Percentiles rank a stretch among this genome's conserved stretches.
Conservation (phyloP, 176 grass and related monocot genomes). For the Eragrostis curvula region DNA sequence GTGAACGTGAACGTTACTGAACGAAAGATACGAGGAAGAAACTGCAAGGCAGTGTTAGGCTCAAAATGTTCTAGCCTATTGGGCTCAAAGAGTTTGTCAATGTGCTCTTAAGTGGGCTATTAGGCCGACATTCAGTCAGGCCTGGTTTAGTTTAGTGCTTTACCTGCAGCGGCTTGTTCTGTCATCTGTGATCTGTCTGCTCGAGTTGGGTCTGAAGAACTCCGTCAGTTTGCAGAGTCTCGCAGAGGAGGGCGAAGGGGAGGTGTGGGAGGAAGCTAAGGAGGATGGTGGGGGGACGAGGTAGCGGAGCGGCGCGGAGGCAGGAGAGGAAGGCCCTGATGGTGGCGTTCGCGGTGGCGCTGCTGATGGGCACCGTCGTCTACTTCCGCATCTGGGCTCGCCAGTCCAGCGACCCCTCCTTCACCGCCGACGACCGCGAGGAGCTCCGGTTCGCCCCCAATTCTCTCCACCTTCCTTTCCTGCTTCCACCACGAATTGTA, state of each 20-base stretch:
- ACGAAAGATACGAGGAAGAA: too few relatives aligned
- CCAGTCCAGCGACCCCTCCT: slow-evolving; percentile 58
- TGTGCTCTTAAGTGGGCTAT: too few relatives aligned
- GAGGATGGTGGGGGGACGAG: slow-evolving; percentile 39
- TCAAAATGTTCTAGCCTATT: neutral
- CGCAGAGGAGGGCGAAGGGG: neutral
- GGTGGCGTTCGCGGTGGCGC: slow-evolving; percentile 53
- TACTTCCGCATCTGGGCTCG: slow-evolving; percentile 65
- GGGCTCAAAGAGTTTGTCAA: neutral
- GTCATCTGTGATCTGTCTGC: neutral
- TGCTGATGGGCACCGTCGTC: slow-evolving; percentile 59
- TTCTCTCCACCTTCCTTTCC: neutral
- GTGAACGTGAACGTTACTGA: too few relatives aligned
- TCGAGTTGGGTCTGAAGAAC: neutral
- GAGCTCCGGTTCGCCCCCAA: slow-evolving; percentile 48
- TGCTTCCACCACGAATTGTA: neutral
- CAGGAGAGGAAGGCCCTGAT: slow-evolving; percentile 55
- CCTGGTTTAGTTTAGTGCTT: neutral
- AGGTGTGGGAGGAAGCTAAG: neutral
- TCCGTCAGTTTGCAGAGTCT: too few relatives aligned
- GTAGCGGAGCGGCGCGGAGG: slow-evolving; percentile 41
- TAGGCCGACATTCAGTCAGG: neutral
- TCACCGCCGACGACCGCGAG: slow-evolving; percentile 60
- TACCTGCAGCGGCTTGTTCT: neutral
- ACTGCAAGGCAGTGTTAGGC: too few relatives aligned